Percentiles rank a stretch among this genome's conserved stretches.
These are phyloP conservation scores for Pseudocercospora vitis DNA, from an alignment of 2,329 filamentous ascomycete species.

Conservation along the genomic window DNA sequence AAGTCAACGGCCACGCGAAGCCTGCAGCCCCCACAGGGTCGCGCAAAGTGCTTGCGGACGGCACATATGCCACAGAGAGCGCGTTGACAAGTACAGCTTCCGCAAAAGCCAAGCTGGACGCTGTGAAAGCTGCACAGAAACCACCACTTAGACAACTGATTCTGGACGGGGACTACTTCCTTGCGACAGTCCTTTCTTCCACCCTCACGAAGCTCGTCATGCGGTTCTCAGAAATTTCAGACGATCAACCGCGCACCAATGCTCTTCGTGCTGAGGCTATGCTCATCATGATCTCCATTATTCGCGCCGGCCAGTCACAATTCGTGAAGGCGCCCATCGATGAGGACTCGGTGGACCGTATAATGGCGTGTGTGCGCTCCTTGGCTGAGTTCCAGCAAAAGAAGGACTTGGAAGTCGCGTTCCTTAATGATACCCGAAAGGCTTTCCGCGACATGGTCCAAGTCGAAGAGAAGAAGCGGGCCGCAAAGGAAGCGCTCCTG, in stretches of 20 bases:
- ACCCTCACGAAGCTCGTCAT: conserved; percentile 97
- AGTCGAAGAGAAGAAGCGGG: conserved; percentile 94
- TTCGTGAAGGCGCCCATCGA: conserved; percentile 98
- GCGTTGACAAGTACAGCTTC: conserved; percentile 91
- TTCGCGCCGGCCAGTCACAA: conserved; percentile 96
- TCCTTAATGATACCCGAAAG: conserved; percentile 90
- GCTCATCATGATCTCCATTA: conserved; percentile 99
- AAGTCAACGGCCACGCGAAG: conserved; percentile 80
- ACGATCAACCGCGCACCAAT: conserved; percentile 83
- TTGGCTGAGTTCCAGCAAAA: conserved; percentile 85
- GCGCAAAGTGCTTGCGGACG: conserved; percentile 88
- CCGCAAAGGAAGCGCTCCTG: conserved; percentile 88
- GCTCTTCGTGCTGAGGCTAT: conserved; percentile 94
- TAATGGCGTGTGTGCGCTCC: conserved; percentile 95
- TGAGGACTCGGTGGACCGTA: conserved; percentile 95
- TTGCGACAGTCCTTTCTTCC: conserved; percentile 91
- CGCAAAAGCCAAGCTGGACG: conserved; percentile 86
- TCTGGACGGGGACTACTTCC: conserved; percentile 94
- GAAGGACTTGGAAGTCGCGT: conserved; percentile 88
- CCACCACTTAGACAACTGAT: conserved; percentile 92
- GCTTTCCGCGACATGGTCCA: conserved; percentile 97
- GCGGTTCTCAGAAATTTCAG: conserved; percentile 91
- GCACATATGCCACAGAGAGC: conserved; percentile 95
- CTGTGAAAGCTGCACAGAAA: conserved; percentile 95
- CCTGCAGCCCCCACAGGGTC: conserved; percentile 75